phyloP scores from a whole-genome alignment of 2,329 filamentous ascomycete species.

The Septoria petroselini region DNA sequence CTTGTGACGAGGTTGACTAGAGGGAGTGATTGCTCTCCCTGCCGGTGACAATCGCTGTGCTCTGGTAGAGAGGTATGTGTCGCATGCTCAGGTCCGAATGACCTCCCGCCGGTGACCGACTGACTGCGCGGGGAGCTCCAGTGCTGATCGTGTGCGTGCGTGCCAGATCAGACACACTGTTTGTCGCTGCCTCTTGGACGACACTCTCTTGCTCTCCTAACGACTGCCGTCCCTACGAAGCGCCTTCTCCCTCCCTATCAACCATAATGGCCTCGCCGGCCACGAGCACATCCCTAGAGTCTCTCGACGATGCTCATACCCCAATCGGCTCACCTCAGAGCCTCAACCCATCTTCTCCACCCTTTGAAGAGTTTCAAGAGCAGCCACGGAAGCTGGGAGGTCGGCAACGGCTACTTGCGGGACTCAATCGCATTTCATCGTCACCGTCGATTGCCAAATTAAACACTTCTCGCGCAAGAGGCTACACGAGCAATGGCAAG shows the following conservation, averaged over 20 bases:
- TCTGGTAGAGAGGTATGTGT: neutral
- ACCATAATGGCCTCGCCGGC: slow-evolving; percentile 13
- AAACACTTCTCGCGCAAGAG: slow-evolving; percentile 63
- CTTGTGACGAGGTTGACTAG: no score
- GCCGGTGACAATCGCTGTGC: no score
- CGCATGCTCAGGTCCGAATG: slow-evolving; percentile 11
- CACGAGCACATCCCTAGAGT: slow-evolving; percentile 23
- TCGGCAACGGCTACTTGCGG: slow-evolving; percentile 66
- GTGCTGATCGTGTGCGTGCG: slow-evolving; percentile 7
- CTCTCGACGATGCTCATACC: slow-evolving; percentile 19
- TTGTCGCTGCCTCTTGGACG: neutral
- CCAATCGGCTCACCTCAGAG: slow-evolving; percentile 19
- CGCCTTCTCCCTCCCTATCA: neutral
- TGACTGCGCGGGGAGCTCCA: no score
- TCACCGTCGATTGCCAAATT: slow-evolving; percentile 67
- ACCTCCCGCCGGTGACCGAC: neutral
- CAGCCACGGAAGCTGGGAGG: slow-evolving; percentile 60
- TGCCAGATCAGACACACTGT: no score
- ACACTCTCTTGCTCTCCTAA: neutral
- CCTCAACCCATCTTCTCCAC: slow-evolving; percentile 31
- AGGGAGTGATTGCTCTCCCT: no score
- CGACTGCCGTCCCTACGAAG: neutral
- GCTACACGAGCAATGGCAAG: slow-evolving; percentile 60
- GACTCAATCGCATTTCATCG: slow-evolving; percentile 77
- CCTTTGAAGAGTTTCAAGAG: slow-evolving; percentile 34